Base-by-base conservation (phyloP, 2,329 filamentous ascomycete species). In the Sporothrix pallida region DNA sequence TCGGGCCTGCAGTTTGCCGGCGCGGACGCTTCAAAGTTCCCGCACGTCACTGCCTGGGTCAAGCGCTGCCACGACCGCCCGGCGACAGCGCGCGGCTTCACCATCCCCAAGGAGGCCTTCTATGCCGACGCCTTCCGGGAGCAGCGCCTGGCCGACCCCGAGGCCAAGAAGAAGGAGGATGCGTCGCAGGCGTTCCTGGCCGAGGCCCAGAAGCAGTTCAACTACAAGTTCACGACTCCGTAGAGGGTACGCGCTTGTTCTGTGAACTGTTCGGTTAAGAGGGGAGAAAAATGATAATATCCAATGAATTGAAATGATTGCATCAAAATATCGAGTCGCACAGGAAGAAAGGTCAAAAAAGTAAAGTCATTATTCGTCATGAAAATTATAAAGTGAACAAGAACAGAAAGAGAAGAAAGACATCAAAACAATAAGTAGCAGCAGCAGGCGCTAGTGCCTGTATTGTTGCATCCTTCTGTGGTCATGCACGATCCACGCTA, bases 21-120 rank as follows among this genome's bases (percentile, higher is more conserved):
- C 23, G 77, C 93, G 42, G 87, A 93, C 70, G 85, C 92, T 73
- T 63, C 76, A 5, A 85, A 89, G 75, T 94, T 93, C 82, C 90
- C 90, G 13, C 83, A 88, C 71, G 80, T 94, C 73, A 86, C 89
- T 79, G 87, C 86, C 3, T 94, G 92, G 92, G 86, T 92, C 79
- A 87, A 90, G 74, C 83, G 87, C 46, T 86, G 93, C 83, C 80
- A 83, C 23, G 84, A 83, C 37, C 84, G 91, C 0, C 87, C 88
- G 0, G 91, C 85, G 0, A 86, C 92, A 0, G 84, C 90, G 82
- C 90, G 87, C 82, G 92, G 91, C 1, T 82, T 88, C 20, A 83
- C 89, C 78, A 84, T 93, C 9, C 92, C 92, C 0, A 81, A 81
- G 75, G 17, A 70, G 0, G 80, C 80, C 52, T 56, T 75, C 0